Evolutionary conservation across 805 yeast genomes (phyloP), one percentile per base, ranked within the genome.

Genomic region (Candida cerambycidarum): DNA sequence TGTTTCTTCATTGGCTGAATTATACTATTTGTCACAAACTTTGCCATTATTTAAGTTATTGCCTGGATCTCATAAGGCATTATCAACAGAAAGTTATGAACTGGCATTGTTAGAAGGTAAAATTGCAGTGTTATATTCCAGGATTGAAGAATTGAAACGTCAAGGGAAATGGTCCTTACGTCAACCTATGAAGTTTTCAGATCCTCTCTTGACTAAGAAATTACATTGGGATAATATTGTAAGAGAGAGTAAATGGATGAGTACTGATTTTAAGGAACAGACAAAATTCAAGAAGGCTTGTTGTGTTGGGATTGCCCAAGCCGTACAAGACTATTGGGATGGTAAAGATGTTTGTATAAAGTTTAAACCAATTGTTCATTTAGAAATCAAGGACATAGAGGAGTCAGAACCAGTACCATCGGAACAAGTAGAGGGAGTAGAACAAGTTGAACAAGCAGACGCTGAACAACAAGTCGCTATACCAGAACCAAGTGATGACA

Each of bases 81-180:
- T 92, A 29, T 80, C 89, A 24, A 86, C 98, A 0, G 92, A 88
- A 39, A 80, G 86, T 43, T 93, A 80, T 63, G 95, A 89, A 56
- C 78, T 85, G 54, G 87, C 96, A 0, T 67, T 90, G 25, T 77
- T 88, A 11, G 99, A 93, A 58, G 96, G 97, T 3, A 85, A 90
- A 58, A 82, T 92, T 2, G 87, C 95, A 0, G 97, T 89, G 9
- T 80, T 89, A 14, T 85, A 89, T 54, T 85, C 95, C 1, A 73
- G 98, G 47, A 90, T 93, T 36, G 98, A 92, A 57, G 98, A 92
- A 59, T 71, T 93, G 48, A 88, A 89, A 59, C 72, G 95, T 36
- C 83, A 84, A 44, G 85, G 87, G 2, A 82, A 86, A 54, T 93
- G 99, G 98, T 83, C 96, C 16, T 68, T 93, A 41, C 74, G 95